Evolutionary conservation across 1,284 basidiomycete species (phyloP).

Genomic region (Apiotrichum veenhuisii): DNA sequence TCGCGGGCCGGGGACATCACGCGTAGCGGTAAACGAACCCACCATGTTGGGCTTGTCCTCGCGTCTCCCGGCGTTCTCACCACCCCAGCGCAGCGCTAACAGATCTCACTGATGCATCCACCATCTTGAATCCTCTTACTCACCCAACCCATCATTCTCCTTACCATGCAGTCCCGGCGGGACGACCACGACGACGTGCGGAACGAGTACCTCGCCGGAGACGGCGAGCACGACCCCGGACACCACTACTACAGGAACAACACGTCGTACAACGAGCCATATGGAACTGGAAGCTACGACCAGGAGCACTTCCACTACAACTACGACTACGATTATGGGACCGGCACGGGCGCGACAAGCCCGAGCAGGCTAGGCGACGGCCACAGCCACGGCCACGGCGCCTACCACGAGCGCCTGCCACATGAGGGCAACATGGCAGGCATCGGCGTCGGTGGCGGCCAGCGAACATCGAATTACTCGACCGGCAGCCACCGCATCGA

Average conservation of each 20-base stretch:
- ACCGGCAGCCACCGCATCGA: background rate
- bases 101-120: background rate
- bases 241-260: background rate
- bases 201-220: background rate
- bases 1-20: too few relatives aligned
- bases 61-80: too few relatives aligned
- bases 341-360: too few relatives aligned
- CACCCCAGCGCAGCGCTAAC: too few relatives aligned
- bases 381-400: too few relatives aligned
- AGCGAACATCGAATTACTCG: background rate
- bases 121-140: background rate
- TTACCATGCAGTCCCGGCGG: background rate
- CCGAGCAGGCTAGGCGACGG: too few relatives aligned
- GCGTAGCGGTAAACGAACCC: too few relatives aligned
- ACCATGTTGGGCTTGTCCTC: too few relatives aligned
- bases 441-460: too few relatives aligned
- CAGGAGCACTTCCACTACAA: background rate
- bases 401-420: too few relatives aligned
- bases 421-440: too few relatives aligned
- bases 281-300: background rate
- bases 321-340: background rate
- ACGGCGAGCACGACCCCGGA: background rate
- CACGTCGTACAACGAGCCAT: background rate
- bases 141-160: background rate
- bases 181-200: background rate